Evolutionary conservation across 768 basidiomycete species (phyloP), one percentile per base, ranked within the genome.

Genomic region (Cystoderma amianthinum): DNA sequence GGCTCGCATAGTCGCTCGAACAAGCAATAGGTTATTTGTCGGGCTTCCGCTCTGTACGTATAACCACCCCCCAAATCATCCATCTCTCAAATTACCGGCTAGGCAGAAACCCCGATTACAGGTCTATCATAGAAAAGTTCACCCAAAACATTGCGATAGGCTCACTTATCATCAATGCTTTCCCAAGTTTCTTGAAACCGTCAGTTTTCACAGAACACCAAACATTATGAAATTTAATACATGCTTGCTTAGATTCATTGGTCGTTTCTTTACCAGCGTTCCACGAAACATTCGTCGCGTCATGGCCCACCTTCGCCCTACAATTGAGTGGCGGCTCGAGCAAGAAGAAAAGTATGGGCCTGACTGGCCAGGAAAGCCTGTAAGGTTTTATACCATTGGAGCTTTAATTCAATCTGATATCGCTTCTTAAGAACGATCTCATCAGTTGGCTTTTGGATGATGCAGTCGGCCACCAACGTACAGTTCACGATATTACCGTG

Each of bases 361-460:
- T 9, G 58, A 64, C 18, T 62, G 58, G 50, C 49, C 56, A 32
- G 60, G 53, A 9, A 62, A 54, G 44, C 64, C 62, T 16, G 64
- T 64, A 25, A 49, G 52, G 44, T n/a, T n/a, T n/a, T n/a, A n/a
- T n/a, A n/a, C n/a, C n/a, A n/a, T n/a, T 30, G n/a, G n/a, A 38
- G 30, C 42, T 32, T 34, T 34, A 39, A 23, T 22, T 44, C 33
- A 33, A 23, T n/a, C n/a, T n/a, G n/a, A n/a, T n/a, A n/a, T n/a
- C n/a, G n/a, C n/a, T n/a, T 4, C 42, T 38, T 11, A 32, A 72
- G 74, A 67, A 68, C 39, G 71, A 76, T 46, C 48, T 70, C 25
- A 59, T 74, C 3, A 61, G 60, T 30, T 76, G 73, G 73, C 48
- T 74, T 5, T 51, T 74, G 30, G 68, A 67, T 24, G 53, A 54